Conservation (phyloP, 2,329 filamentous ascomycete species). For the Talaromyces sp. region DNA sequence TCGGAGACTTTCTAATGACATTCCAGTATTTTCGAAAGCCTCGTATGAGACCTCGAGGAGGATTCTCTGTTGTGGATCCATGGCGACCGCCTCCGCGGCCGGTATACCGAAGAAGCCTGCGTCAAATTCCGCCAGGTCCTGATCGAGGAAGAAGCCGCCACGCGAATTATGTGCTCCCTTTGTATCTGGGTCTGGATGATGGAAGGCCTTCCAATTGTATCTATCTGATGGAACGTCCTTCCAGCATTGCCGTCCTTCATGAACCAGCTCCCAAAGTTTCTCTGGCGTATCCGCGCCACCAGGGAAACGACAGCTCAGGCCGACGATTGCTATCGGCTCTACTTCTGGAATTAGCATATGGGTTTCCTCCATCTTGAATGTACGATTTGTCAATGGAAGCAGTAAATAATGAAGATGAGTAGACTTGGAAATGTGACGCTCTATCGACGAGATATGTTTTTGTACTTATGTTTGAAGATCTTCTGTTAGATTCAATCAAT, state of each 20-base stretch:
- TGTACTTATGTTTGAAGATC: too few relatives aligned
- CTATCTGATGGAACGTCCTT: neutral
- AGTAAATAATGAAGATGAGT: neutral
- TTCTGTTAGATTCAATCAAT: neutral
- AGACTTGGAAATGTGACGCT: neutral
- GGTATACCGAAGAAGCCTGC: too few relatives aligned
- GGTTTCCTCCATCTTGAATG: neutral
- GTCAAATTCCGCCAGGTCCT: too few relatives aligned
- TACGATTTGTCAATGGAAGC: neutral
- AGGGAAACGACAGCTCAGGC: neutral
- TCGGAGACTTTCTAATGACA: neutral
- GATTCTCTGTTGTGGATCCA: neutral
- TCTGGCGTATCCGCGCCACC: neutral
- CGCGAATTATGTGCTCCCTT: neutral
- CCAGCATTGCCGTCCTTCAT: neutral
- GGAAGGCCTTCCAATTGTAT: neutral
- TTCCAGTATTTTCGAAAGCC: neutral
- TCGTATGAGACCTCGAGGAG: neutral
- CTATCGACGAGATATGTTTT: too few relatives aligned
- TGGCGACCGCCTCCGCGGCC: too few relatives aligned
- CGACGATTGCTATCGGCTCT: constrained; percentile 3
- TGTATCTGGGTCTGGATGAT: neutral
- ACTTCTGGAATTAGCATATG: neutral
- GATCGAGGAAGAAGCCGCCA: neutral
- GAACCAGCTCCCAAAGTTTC: neutral